Evolutionary conservation across 2,329 filamentous ascomycete genomes (phyloP).

Genomic region (Colletotrichum gloeosporioides): DNA sequence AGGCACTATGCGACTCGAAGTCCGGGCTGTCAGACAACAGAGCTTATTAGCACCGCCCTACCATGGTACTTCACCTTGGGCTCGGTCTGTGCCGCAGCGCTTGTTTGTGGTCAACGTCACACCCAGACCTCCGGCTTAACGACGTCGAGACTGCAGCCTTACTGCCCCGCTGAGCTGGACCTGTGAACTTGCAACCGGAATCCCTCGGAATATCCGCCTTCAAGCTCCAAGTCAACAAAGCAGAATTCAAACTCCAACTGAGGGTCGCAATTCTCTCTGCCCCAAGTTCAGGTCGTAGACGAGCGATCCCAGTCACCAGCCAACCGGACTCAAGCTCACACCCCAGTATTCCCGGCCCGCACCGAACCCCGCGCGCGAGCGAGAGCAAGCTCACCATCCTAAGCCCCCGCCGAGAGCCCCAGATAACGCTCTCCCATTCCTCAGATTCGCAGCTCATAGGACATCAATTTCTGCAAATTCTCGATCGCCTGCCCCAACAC

Average conservation of each 20-base stretch:
- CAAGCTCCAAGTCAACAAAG: background rate
- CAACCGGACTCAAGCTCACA: background rate
- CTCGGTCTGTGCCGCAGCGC: conserved; percentile 10
- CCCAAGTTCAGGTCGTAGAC: background rate
- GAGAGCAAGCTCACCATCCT: background rate
- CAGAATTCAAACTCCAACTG: background rate
- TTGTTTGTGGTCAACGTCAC: conserved; percentile 10
- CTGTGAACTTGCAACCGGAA: background rate
- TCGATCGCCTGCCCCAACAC: background rate
- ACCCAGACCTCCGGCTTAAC: background rate
- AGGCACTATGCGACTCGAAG: background rate
- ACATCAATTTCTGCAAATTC: background rate
- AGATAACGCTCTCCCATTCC: background rate
- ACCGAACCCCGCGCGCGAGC: conserved; percentile 11
- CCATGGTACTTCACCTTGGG: background rate
- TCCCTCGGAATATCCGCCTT: background rate
- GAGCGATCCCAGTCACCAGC: background rate
- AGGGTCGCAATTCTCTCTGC: background rate
- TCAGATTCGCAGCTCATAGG: background rate
- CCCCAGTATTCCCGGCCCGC: conserved; percentile 2
- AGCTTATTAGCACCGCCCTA: background rate
- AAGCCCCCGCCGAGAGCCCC: background rate
- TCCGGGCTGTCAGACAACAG: conserved; percentile 10
- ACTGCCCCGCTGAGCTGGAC: background rate
- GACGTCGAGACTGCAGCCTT: background rate